These are phyloP conservation scores for Trametes versicolor DNA, from an alignment of 1,284 basidiomycete species.

Conservation along the genomic window DNA sequence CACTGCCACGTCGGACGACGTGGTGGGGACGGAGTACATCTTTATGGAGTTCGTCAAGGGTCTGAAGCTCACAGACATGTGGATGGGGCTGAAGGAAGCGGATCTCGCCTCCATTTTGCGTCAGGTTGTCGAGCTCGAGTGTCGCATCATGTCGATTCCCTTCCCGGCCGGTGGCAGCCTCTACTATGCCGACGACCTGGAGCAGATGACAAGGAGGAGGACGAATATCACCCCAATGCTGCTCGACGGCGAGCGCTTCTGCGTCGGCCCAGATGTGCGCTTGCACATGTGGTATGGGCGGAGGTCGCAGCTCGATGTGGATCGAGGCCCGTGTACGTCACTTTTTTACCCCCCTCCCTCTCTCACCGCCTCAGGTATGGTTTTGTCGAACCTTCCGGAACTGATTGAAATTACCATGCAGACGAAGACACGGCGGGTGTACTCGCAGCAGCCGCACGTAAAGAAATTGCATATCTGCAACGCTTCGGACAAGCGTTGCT, in stretches of 20 bases:
- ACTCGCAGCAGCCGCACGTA: constrained; percentile 54
- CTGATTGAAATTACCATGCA: constrained; percentile 33
- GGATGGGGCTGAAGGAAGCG: constrained; percentile 50
- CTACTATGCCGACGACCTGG: constrained; percentile 56
- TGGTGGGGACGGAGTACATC: constrained; percentile 59
- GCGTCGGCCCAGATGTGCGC: constrained; percentile 58
- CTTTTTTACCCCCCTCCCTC: constrained; percentile 36
- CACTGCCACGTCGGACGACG: constrained; percentile 58
- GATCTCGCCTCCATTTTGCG: constrained; percentile 54
- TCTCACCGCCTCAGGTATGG: constrained; percentile 11
- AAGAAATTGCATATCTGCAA: constrained; percentile 61
- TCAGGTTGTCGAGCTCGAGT: constrained; percentile 58
- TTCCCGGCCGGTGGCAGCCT: constrained; percentile 64
- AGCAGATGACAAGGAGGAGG: constrained; percentile 46
- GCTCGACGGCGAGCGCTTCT: constrained; percentile 50
- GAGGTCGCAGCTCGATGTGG: constrained; percentile 56
- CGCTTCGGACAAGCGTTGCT: constrained; percentile 59
- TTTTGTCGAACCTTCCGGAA: not conserved
- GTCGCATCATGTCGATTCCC: constrained; percentile 57
- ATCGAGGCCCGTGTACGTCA: constrained; percentile 59
- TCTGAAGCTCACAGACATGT: constrained; percentile 55
- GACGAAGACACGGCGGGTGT: constrained; percentile 57
- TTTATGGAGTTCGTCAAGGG: constrained; percentile 62
- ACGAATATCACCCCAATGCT: constrained; percentile 36
- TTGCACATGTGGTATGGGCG: constrained; percentile 58